Percentiles rank a stretch among this genome's conserved stretches.
Conservation (phyloP, 225 moss, liverwort and hornwort species). For the Physcomitrium patens region DNA sequence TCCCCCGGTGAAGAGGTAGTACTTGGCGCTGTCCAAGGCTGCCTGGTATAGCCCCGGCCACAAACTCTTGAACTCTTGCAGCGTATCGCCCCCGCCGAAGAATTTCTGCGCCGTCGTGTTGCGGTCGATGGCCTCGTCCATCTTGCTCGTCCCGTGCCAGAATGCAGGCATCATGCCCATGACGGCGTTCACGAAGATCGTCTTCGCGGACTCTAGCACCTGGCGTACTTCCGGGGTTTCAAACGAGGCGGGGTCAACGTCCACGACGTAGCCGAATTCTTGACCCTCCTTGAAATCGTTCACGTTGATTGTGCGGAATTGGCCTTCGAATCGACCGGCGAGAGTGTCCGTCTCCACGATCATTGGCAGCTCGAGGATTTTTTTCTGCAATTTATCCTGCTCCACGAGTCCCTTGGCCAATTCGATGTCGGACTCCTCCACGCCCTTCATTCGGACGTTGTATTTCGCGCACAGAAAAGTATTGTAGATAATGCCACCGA, state of each 20-base stretch:
- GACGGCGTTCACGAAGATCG: constrained; percentile 85
- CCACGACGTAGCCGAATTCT: constrained; percentile 72
- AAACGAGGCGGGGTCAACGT: constrained; percentile 74
- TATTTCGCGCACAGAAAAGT: constrained; percentile 88
- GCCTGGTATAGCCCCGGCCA: constrained; percentile 81
- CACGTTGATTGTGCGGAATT: constrained; percentile 71
- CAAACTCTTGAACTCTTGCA: constrained; percentile 89
- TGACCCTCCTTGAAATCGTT: constrained; percentile 70
- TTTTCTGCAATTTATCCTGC: constrained; percentile 74
- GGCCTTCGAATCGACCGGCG: constrained; percentile 66
- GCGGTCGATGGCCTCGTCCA: constrained; percentile 86
- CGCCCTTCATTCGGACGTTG: constrained; percentile 77
- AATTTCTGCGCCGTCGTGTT: constrained; percentile 78
- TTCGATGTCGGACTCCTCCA: constrained; percentile 84
- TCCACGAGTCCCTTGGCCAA: constrained; percentile 80
- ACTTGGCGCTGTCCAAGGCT: constrained; percentile 75
- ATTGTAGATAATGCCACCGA: constrained; percentile 93
- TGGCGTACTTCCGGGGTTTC: constrained; percentile 47
- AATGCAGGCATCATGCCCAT: constrained; percentile 94
- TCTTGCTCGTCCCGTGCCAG: constrained; percentile 87
- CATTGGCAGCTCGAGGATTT: constrained; percentile 77
- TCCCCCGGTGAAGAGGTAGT: constrained; percentile 90
- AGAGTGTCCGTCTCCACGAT: constrained; percentile 76
- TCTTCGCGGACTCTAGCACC: constrained; percentile 60
- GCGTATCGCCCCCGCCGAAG: constrained; percentile 85